phyloP scores from a whole-genome alignment of 257 asterid genomes.

The Haberlea rhodopensis region DNA sequence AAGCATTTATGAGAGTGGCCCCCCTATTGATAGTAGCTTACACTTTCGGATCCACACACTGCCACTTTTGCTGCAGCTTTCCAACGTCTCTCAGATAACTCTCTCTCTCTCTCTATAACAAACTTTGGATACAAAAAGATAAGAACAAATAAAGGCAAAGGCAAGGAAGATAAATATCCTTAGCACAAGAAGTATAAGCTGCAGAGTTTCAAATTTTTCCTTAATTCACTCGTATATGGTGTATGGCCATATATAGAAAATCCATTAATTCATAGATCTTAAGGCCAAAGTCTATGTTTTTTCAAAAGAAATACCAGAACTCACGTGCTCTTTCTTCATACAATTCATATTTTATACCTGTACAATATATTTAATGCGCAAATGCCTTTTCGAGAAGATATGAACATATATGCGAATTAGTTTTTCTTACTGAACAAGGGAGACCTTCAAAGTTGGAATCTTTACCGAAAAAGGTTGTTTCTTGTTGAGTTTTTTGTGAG shows the following conservation, averaged over 20 bases:
- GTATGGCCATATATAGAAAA: constrained; percentile 22
- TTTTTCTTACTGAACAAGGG: constrained; percentile 16
- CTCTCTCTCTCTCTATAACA: constrained; percentile 33
- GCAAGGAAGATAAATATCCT: constrained; percentile 25
- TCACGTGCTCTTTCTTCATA: constrained; percentile 53
- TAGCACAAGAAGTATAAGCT: constrained; percentile 11
- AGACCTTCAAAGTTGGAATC: constrained; percentile 23
- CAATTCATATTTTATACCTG: constrained; percentile 27
- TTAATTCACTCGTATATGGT: neutral
- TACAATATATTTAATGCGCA: neutral
- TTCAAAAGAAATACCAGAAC: constrained; percentile 44
- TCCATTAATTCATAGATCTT: constrained; percentile 23
- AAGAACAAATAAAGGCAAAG: constrained; percentile 25
- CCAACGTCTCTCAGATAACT: constrained; percentile 44
- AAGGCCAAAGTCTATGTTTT: constrained; percentile 27
- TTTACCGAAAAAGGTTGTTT: constrained; percentile 23
- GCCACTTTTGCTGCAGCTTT: constrained; percentile 26
- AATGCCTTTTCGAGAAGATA: constrained; percentile 17
- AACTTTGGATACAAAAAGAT: constrained; percentile 26
- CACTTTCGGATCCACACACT: neutral
- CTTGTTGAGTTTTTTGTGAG: constrained; percentile 27
- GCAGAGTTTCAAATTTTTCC: neutral
- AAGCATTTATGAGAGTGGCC: constrained; percentile 8
- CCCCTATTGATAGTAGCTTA: constrained; percentile 13
- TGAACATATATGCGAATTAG: constrained; percentile 8